Evolutionary conservation across 2,329 filamentous ascomycete species (phyloP), one percentile per base, ranked within the genome.

Genomic region (Saccharata proteae): DNA sequence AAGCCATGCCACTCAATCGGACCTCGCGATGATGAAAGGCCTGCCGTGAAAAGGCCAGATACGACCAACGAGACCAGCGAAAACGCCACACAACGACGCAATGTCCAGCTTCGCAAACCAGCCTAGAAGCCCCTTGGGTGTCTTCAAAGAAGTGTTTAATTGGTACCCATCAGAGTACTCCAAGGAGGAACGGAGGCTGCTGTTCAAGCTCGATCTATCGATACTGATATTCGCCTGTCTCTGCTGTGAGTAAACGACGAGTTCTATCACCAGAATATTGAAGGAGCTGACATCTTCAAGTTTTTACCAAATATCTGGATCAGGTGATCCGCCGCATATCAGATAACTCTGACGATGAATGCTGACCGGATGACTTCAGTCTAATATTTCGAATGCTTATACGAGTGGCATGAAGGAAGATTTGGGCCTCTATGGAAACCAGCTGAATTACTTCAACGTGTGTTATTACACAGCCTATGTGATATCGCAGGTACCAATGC

Each of bases 101-200:
- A 15, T 13, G 12, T n/a, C 12, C 12, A 16, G 4, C 4, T 13
- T 26, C 24, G 12, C n/a, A 13, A n/a, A 8, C 8, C 32, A 21
- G 16, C 28, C 33, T 7, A 30, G 28, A 25, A 32, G 29, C 27
- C 26, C 14, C 31, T 3, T 16, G 18, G 14, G 35, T 31, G 12
- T 27, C 11, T 13, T 36, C 39, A 21, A 42, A 38, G 32, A 42
- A 35, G 28, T 39, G 33, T 11, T 27, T 37, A 4, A 55, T 30
- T 55, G 52, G 52, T 55, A 55, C 28, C 52, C 52, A 4, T 45
- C 43, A 13, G 46, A 51, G 28, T 55, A 55, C 22, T 45, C 52
- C 3, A 43, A 40, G 8, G 47, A 53, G 29, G 52, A 55, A 38
- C 44, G 48, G 16, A 48, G 46, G 40, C 32, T 55, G 5, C 29